Base-by-base conservation (phyloP, 2,329 filamentous ascomycete species). In the Colletotrichum somersetense region DNA sequence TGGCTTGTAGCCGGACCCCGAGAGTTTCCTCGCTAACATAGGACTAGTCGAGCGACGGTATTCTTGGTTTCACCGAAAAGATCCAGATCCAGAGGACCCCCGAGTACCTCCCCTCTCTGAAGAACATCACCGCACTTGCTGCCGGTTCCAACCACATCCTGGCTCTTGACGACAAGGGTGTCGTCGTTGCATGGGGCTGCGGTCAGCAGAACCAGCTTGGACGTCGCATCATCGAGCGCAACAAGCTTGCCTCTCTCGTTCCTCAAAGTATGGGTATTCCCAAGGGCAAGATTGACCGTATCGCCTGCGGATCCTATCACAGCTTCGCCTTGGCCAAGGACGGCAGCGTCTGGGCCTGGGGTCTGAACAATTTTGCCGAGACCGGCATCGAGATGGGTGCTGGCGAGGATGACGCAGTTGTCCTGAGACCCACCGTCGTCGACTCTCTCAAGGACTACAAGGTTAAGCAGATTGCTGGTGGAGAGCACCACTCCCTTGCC, bases 281-380 rank as follows among this genome's bases (percentile, higher is more conserved):
- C 57, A 92, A 91, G 89, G 72, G 92, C 77, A 92, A 92, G 62
- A 87, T 94, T 61, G 88, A 89, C 76, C 88, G 90, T 73, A 88
- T 91, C 38, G 91, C 80, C n/a, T 84, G 80, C 72, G 94, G 94
- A 56, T 89, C 91, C 18, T 96, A 95, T 82, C 93, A 97, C 84
- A 93, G 91, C 76, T 96, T 97, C 76, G 93, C 93, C 23, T 86
- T 97, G 58, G 90, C 92, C 81, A 87, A 89, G 69, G 87, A 89
- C 18, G 93, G 91, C 50, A 86, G 89, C 40, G 91, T 96, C 42
- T 96, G 91, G 82, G 89, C 91, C 0, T 97, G 94, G 94, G 94
- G 95, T 33, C 85, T 96, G 40, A 97, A 97, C 86, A 95, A 93
- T 82, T 97, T 93, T 81, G 93, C 92, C 74, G 92, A 97, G 83